Conservation (phyloP, 345 rosid species). For the Lepidium africanum region DNA sequence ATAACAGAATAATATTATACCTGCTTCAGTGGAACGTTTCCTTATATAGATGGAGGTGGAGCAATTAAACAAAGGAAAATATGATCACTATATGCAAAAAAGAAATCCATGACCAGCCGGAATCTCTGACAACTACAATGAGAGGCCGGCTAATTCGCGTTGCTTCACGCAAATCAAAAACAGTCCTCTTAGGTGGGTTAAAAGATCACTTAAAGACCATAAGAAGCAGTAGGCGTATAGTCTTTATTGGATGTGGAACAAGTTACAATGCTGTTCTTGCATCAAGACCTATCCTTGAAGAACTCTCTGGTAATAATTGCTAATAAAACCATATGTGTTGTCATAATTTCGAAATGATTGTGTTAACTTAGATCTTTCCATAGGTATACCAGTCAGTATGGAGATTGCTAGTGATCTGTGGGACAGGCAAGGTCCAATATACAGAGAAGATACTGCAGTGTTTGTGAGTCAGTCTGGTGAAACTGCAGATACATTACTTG, state of each 20-base stretch:
- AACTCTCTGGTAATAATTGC: slow-evolving; percentile 67
- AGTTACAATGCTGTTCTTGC: slow-evolving; percentile 97
- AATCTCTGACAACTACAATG: slow-evolving; percentile 89
- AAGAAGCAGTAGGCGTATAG: slow-evolving; percentile 84
- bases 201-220: slow-evolving; percentile 92
- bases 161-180: slow-evolving; percentile 72
- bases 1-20: neutral
- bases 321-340: neutral
- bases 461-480: slow-evolving; percentile 99
- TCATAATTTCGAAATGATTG: neutral
- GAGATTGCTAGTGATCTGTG: slow-evolving; percentile 95
- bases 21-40: slow-evolving; percentile 92
- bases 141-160: slow-evolving; percentile 92
- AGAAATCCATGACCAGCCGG: slow-evolving; percentile 98
- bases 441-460: slow-evolving; percentile 95
- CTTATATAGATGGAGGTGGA: slow-evolving; percentile 98
- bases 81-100: slow-evolving; percentile 94
- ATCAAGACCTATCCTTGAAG: slow-evolving; percentile 89
- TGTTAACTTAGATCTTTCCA: slow-evolving; percentile 2
- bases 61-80: slow-evolving; percentile 83
- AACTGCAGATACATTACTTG: slow-evolving; percentile 90
- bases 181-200: slow-evolving; percentile 90
- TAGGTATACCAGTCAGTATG: slow-evolving; percentile 96
- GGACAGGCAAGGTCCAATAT: slow-evolving; percentile 93
- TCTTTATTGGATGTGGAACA: slow-evolving; percentile 93